Evolutionary conservation across 2,329 filamentous ascomycete genomes (phyloP).

Genomic region (Aulographum hederae): DNA sequence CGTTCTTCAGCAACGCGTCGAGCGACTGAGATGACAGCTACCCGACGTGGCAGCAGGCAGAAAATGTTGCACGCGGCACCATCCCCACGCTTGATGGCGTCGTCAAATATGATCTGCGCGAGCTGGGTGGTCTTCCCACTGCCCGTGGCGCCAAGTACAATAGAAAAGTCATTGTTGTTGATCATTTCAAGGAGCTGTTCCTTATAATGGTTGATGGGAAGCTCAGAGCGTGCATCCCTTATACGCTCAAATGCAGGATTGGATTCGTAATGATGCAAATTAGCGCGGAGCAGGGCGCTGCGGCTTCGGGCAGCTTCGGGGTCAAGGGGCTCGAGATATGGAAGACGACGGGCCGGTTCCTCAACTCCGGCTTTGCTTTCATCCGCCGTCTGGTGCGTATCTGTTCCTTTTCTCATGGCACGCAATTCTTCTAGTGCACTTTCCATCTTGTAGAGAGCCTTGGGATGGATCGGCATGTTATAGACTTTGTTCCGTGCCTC

Average conservation of each 20-base stretch:
- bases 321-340: no score
- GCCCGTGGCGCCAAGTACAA: constrained; percentile 27
- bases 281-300: no score
- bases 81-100: constrained; percentile 19
- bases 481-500: no score
- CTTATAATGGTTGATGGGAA: constrained; percentile 23
- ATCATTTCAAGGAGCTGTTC: constrained; percentile 20
- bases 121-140: constrained; percentile 32
- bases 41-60: constrained; percentile 30
- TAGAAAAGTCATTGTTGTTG: constrained; percentile 21
- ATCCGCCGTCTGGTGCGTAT: no score
- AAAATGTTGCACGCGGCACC: constrained; percentile 29
- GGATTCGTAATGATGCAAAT: no score
- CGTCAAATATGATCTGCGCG: constrained; percentile 33
- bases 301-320: no score
- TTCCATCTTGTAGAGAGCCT: no score
- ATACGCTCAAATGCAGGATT: background rate
- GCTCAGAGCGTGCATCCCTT: constrained; percentile 3
- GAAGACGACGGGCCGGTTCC: no score
- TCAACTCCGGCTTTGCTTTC: no score
- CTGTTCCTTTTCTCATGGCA: no score
- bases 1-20: constrained; percentile 27
- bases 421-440: no score
- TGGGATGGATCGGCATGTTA: no score
- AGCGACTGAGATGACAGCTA: constrained; percentile 29